A percentile compares a stretch with the other conserved stretches of the same genome.
These are phyloP conservation scores for Blastomyces emzantsi DNA, from an alignment of 2,329 filamentous ascomycete genomes.

Conservation along the genomic window DNA sequence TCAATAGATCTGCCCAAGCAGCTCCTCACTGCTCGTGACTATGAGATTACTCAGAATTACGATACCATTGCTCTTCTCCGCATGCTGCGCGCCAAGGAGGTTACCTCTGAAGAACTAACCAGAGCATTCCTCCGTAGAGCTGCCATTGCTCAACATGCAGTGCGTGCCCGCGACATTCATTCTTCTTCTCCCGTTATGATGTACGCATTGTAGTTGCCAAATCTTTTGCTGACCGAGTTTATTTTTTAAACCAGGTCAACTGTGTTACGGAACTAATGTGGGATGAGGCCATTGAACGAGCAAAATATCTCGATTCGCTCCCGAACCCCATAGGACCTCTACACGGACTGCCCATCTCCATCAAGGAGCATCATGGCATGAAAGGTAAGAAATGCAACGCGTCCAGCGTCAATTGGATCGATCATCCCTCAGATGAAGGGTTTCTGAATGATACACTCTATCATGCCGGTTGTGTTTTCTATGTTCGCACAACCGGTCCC, in stretches of 20 bases:
- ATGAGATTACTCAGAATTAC: constrained; percentile 42
- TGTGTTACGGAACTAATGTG: constrained; percentile 48
- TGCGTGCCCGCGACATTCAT: constrained; percentile 22
- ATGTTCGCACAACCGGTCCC: constrained; percentile 62
- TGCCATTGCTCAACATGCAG: constrained; percentile 44
- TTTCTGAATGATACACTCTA: constrained; percentile 50
- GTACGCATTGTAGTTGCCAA: not conserved
- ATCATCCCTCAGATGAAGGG: constrained; percentile 23
- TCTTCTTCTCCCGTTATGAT: constrained; percentile 10
- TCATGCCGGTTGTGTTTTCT: constrained; percentile 54
- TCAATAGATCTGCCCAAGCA: constrained; percentile 34
- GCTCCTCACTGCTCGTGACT: constrained; percentile 40
- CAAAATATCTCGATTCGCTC: constrained; percentile 39
- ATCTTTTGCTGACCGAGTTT: not conserved
- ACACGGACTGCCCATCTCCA: constrained; percentile 51
- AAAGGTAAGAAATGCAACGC: constrained; percentile 47
- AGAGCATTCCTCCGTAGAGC: constrained; percentile 49
- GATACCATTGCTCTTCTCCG: constrained; percentile 37
- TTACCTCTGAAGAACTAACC: constrained; percentile 39
- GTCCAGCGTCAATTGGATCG: constrained; percentile 30
- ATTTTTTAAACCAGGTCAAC: constrained; percentile 40
- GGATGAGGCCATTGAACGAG: constrained; percentile 40
- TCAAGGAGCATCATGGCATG: constrained; percentile 41
- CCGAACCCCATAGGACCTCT: constrained; percentile 46
- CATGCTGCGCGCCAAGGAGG: constrained; percentile 37